Evolutionary conservation across 306 rosid species (phyloP), one percentile per base, ranked within the genome.

Genomic region (Malus fusca): DNA sequence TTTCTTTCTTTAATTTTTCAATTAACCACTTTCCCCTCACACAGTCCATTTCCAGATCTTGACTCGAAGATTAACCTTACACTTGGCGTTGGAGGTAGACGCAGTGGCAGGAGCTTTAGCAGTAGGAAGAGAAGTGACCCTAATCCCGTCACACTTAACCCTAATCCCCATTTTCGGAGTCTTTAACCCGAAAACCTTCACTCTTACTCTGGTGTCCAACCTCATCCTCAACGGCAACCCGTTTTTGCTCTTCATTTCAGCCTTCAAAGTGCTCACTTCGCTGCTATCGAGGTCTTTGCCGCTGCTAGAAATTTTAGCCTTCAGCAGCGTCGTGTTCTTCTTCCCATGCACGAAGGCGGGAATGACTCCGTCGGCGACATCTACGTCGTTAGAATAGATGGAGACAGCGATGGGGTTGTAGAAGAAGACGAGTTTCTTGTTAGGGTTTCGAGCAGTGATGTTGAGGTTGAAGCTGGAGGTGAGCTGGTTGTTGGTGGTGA

Each of bases 11-110:
- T 26, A 26, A 25, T 15, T 26, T 28, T 25, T 13, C 66, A 26
- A 62, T 25, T 26, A 19, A 7, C 5, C 23, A 19, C 9, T 19
- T 28, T 11, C 65, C 68, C 67, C 22, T 84, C 87, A 89, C 76
- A 95, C 40, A 3, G 95, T 90, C 98, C 97, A 95, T 68, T 92
- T 95, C 98, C 98, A 95, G 95, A 95, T 95, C 97, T 95, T 95
- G 74, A 95, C 42, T 71, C 88, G 83, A 5, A 88, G 79, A 61
- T 90, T 89, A 12, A 90, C 97, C 59, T 89, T 55, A 65, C 98
- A 95, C 78, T 88, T 84, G 2, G 90, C 88, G 14, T 81, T 78
- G 0, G 90, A 60, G 19, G 97, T 90, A 19, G 90, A 77, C 31
- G 93, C 98, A 52, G 87, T 89, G 52, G 84, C 97, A 23, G 97